Evolutionary conservation across 495 filamentous ascomycete species (phyloP), one percentile per base, ranked within the genome.

Genomic region (Penicillium waksmanii): DNA sequence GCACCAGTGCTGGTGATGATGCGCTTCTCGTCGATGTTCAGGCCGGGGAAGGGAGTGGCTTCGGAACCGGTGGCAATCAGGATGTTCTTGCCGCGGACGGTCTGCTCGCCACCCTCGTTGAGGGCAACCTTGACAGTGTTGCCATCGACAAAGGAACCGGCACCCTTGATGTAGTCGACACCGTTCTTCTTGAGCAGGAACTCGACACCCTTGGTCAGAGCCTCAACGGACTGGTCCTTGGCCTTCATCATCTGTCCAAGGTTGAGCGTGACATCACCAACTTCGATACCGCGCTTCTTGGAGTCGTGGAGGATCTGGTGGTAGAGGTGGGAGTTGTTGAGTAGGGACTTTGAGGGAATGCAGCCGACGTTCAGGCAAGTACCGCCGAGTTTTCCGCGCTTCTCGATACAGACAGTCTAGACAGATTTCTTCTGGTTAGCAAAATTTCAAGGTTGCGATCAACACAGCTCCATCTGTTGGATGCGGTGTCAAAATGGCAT

Each of bases 281-380:
- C 95, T 63, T 92, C 90, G 76, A 98, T 98, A 73, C 95, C 95
- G 72, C 95, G 93, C 76, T 90, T 88, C 82, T 98, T 97, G 53
- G 90, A 92, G 80, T 98, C 95, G 81, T 98, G 95, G 44, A 94
- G 87, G 68, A 97, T 89, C 80, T 93, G 89, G 83, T 98, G 95
- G 85, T 98, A 98, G 53, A 98, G 86, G 76, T 96, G 91, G 64
- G 96, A 97, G 84, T 98, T 98, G 87, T 98, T 98, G 73, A 98
- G 91, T 66, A 98, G 91, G 49, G 95, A 97, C 79, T 98, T 98
- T 57, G 95, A 98, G 47, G 95, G 95, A 69, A 98, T 98, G 80
- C 95, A 98, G 77, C 95, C 95, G 73, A 98, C 95, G 80, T 98
- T 98, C 67, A 98, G 82, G 83, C 95, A 98, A 63, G 95, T 98